phyloP scores from a whole-genome alignment of 257 asterid species.

The Misopates orontium region DNA sequence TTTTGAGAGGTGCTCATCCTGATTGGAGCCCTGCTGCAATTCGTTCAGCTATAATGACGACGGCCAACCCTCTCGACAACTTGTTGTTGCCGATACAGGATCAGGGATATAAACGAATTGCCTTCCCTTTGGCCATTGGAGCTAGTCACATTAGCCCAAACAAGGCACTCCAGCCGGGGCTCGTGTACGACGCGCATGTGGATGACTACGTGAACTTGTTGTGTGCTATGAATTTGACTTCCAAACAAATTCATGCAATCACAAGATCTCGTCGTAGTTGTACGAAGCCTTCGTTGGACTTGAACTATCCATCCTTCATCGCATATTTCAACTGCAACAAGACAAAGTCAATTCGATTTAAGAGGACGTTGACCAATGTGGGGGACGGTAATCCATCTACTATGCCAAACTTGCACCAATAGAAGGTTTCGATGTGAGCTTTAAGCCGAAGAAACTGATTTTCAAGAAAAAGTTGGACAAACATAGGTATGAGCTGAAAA shows the following conservation, averaged over 20 bases:
- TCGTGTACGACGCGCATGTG: not conserved
- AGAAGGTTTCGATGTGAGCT: no score
- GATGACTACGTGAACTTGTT: no score
- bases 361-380: not conserved
- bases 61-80: not conserved
- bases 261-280: not conserved
- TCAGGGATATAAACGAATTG: not conserved
- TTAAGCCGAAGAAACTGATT: no score
- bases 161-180: slow-evolving; percentile 7
- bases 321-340: slow-evolving; percentile 9
- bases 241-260: not conserved
- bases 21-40: slow-evolving; percentile 6
- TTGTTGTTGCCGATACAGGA: not conserved
- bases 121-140: not conserved
- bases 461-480: no score
- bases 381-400: no score
- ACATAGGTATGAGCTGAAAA: no score
- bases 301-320: slow-evolving; percentile 7
- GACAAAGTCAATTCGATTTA: not conserved
- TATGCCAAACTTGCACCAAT: no score
- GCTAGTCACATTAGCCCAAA: not conserved
- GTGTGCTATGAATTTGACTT: slow-evolving; percentile 5
- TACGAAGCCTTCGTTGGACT: not conserved
- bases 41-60: not conserved
- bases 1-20: not conserved